Conservation (phyloP, 2,329 filamentous ascomycete species). For the Trichoderma simmonsii region DNA sequence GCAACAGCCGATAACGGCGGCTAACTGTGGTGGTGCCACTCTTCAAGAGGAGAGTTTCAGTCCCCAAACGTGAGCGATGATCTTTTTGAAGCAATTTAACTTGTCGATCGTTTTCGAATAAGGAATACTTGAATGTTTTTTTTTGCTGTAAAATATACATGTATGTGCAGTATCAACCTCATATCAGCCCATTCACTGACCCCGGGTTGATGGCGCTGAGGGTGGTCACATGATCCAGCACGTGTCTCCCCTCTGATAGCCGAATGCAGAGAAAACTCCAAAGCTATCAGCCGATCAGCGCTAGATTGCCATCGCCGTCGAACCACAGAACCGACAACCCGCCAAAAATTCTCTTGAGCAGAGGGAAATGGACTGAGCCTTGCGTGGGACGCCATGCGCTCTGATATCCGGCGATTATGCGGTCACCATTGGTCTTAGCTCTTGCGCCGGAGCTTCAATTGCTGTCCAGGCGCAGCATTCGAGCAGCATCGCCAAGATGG, state of each 20-base stretch:
- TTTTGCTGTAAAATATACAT: not conserved
- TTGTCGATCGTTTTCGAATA: not conserved
- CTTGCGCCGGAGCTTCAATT: constrained; percentile 30
- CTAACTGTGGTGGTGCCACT: not conserved
- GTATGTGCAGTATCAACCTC: not conserved
- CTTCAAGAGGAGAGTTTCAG: not conserved
- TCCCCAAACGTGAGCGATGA: not conserved
- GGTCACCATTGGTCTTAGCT: constrained; percentile 33
- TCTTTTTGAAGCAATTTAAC: not conserved
- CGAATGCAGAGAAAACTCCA: constrained; percentile 13
- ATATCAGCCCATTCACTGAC: not conserved
- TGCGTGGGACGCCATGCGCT: constrained; percentile 29
- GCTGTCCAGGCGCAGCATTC: constrained; percentile 24
- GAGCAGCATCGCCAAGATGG: constrained; percentile 25
- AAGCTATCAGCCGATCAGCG: constrained; percentile 5
- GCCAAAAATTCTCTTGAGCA: not conserved
- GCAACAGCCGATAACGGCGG: not conserved
- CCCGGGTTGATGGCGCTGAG: not conserved
- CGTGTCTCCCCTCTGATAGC: not conserved
- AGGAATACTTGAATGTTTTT: not conserved
- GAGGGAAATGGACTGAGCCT: constrained; percentile 28
- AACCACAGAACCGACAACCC: not conserved
- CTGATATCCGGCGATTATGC: constrained; percentile 32
- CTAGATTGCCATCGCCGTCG: not conserved
- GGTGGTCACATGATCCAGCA: constrained; percentile 10